A percentile compares a stretch with the other conserved stretches of the same genome.
Conservation (phyloP, 2,329 filamentous ascomycete species). For the Ceratocystis eucalypticola region DNA sequence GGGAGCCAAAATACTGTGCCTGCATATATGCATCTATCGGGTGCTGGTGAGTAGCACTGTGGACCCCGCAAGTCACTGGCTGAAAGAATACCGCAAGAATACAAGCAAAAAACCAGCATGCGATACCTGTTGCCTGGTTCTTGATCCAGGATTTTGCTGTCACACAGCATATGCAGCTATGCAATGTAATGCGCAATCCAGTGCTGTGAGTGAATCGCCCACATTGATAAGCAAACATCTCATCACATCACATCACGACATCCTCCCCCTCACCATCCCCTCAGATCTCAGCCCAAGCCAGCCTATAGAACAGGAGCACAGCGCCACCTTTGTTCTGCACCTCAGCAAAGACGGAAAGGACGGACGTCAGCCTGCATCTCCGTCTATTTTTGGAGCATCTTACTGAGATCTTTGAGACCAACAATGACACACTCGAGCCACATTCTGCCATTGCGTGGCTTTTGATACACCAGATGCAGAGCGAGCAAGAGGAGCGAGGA, state of each 20-base stretch:
- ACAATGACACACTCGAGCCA: background rate
- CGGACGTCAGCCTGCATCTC: background rate
- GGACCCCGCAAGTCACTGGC: background rate
- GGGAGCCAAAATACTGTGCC: background rate
- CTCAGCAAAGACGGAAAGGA: conserved; percentile 1
- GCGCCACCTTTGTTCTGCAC: background rate
- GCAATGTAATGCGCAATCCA: background rate
- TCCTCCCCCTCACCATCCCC: background rate
- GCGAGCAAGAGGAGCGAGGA: background rate
- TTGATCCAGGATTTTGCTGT: background rate
- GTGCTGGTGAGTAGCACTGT: background rate
- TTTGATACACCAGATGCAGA: background rate
- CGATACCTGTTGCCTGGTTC: background rate
- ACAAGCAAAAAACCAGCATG: no score
- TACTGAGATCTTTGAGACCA: background rate
- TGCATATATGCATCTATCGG: conserved; percentile 5
- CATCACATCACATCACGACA: background rate
- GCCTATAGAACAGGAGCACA: background rate
- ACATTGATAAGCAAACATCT: background rate
- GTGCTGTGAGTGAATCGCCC: background rate
- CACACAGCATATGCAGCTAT: background rate
- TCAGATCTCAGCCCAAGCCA: background rate
- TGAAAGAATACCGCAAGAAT: no score
- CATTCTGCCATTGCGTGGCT: background rate
- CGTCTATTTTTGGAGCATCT: background rate